Percentiles rank a stretch among this genome's conserved stretches.
Evolutionary conservation across 1,284 basidiomycete species (phyloP).

Genomic region (Pseudozyma tsukubaensis): DNA sequence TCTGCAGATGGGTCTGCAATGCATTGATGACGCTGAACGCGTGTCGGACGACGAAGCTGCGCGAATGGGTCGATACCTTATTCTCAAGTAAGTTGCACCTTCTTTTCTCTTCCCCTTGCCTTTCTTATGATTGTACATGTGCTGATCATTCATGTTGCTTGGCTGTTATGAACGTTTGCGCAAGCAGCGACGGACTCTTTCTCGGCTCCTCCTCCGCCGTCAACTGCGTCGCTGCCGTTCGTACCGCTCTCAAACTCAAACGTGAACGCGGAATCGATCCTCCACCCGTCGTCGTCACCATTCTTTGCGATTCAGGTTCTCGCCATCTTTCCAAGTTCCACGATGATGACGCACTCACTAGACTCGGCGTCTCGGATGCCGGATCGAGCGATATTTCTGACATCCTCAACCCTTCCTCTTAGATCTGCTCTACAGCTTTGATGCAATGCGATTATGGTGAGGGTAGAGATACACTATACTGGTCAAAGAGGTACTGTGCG

Average conservation of each 20-base stretch:
- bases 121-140: no score
- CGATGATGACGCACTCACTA: slow-evolving; percentile 50
- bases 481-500: slow-evolving; percentile 17
- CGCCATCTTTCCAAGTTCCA: slow-evolving; percentile 68
- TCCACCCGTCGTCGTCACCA: slow-evolving; percentile 62
- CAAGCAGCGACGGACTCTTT: slow-evolving; percentile 82
- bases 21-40: slow-evolving; percentile 60
- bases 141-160: no score
- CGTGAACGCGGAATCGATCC: slow-evolving; percentile 33
- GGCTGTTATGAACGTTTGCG: no score
- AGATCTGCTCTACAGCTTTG: not conserved
- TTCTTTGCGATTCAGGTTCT: slow-evolving; percentile 65
- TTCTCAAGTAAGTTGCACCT: slow-evolving; percentile 28
- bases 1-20: slow-evolving; percentile 58
- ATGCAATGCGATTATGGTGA: not conserved
- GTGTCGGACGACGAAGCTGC: slow-evolving; percentile 66
- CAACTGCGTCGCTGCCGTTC: slow-evolving; percentile 88
- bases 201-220: slow-evolving; percentile 96
- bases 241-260: slow-evolving; percentile 61
- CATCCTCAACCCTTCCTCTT: slow-evolving; percentile 39
- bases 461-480: slow-evolving; percentile 15
- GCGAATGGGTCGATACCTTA: slow-evolving; percentile 61
- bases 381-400: slow-evolving; percentile 60
- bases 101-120: no score
- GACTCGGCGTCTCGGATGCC: slow-evolving; percentile 46